Evolutionary conservation across 352 stramenopile species (phyloP), one percentile per base, ranked within the genome.

Genomic region (Phytopythium aichiense): DNA sequence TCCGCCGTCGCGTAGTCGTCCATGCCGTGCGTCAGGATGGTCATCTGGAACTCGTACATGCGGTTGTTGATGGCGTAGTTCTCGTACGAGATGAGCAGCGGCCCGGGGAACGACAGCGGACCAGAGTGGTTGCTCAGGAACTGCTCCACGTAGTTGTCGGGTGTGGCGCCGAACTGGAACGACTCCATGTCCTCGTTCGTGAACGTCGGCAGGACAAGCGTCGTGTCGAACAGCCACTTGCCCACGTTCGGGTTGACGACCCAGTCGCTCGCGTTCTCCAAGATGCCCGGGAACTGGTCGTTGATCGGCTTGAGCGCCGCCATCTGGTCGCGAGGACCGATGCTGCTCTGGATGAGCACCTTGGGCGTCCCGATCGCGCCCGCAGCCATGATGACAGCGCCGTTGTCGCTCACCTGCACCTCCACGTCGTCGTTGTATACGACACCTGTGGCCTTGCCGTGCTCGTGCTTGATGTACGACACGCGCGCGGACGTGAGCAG

Each of bases 311-410:
- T 56, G 2, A 88, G 67, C 18, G 71, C 31, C 16, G 79, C 49
- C 22, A 96, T 71, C 57, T 91, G 77, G 33, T 80, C 68, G 15
- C 54, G 38, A 16, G 81, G 80, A 18, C 87, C 88, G 49, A 96
- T 84, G 37, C 85, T 87, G 63, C 72, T 89, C 51, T 89, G 73
- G 53, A 94, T 85, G 7, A 96, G 74, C 22, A 97, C 71, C 65
- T 95, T 91, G 18, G 90, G 88, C 11, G 87, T 91, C 52, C 75
- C 65, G 25, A 92, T 54, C 0, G 84, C 77, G 16, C 87, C 87
- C 2, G 80, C 56, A n/a, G 78, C 75, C 55, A 97, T 59, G 48
- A 96, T 73, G 31, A 96, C 88, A 28, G 84, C 81, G 6, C 76
- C 81, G 8, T 65, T 56, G 8, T 65, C 60, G 16, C 65, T 72